Conservation (phyloP, 257 asterid genomes). For the Solanum sejunctum region DNA sequence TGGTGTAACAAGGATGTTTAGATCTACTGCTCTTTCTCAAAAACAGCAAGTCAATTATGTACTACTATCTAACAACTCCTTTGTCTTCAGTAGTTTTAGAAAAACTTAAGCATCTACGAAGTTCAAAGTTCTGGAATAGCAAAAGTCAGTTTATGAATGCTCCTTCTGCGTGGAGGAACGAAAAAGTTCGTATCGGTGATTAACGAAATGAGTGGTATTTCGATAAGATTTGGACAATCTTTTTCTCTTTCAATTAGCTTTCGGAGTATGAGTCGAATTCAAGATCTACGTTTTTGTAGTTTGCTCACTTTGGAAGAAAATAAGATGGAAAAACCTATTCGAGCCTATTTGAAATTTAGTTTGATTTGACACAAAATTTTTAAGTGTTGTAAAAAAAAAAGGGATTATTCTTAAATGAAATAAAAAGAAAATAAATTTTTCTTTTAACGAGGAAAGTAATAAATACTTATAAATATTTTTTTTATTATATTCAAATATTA, state of each 20-base stretch:
- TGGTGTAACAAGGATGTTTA: neutral
- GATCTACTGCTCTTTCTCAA: neutral
- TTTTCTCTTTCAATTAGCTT: no score
- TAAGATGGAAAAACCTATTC: neutral
- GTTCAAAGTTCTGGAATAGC: neutral
- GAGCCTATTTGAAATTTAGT: no score
- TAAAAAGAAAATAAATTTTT: no score
- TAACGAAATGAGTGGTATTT: no score
- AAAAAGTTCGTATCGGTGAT: no score
- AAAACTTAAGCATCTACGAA: neutral
- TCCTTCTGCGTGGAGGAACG: neutral
- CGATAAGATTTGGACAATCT: no score
- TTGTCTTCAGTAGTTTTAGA: neutral
- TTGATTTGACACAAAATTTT: no score
- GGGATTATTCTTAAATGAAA: no score
- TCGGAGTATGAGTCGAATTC: no score
- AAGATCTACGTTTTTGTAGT: neutral
- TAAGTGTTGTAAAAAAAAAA: no score
- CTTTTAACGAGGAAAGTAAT: accelerated
- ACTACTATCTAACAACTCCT: neutral
- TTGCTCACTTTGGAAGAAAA: neutral
- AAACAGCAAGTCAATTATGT: neutral
- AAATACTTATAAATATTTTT: no score
- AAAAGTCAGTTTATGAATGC: neutral
- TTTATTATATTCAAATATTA: no score